phyloP scores from a whole-genome alignment of 2,329 filamentous ascomycete genomes.

The Mollisiaceae sp. region DNA sequence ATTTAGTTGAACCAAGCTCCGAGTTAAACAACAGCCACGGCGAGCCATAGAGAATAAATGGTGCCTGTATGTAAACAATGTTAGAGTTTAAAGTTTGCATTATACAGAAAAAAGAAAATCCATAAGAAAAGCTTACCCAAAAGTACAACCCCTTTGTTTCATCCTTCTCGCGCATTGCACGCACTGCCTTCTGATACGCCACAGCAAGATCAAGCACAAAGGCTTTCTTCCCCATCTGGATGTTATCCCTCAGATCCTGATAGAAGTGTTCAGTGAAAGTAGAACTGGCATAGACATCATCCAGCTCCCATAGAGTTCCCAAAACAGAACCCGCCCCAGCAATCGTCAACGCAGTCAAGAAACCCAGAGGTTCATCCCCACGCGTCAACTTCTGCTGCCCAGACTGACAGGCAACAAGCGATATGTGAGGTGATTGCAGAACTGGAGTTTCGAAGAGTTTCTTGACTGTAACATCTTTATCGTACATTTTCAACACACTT shows the following conservation, averaged over 20 bases:
- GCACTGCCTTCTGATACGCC: slow-evolving; percentile 2
- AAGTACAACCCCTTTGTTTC: slow-evolving; percentile 3
- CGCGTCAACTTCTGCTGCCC: background rate
- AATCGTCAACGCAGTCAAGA: slow-evolving; percentile 3
- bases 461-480: slow-evolving; percentile 4
- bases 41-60: slow-evolving; percentile 3
- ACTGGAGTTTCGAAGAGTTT: slow-evolving; percentile 3
- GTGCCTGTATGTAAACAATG: background rate
- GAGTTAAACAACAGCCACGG: background rate
- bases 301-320: slow-evolving; percentile 1
- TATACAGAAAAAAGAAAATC: background rate
- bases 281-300: background rate
- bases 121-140: slow-evolving; percentile 1
- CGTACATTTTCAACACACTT: slow-evolving; percentile 1
- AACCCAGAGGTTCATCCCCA: slow-evolving; percentile 3
- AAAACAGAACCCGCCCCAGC: background rate
- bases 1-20: background rate
- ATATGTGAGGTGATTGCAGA: slow-evolving; percentile 4
- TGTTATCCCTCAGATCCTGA: background rate
- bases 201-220: background rate
- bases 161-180: background rate
- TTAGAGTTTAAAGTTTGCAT: background rate
- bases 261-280: slow-evolving; percentile 1
- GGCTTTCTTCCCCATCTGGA: background rate
- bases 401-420: slow-evolving; percentile 1